These are phyloP conservation scores for Debaryomyces robertsiae DNA, from an alignment of 1,139 yeast genomes.

Conservation along the genomic window DNA sequence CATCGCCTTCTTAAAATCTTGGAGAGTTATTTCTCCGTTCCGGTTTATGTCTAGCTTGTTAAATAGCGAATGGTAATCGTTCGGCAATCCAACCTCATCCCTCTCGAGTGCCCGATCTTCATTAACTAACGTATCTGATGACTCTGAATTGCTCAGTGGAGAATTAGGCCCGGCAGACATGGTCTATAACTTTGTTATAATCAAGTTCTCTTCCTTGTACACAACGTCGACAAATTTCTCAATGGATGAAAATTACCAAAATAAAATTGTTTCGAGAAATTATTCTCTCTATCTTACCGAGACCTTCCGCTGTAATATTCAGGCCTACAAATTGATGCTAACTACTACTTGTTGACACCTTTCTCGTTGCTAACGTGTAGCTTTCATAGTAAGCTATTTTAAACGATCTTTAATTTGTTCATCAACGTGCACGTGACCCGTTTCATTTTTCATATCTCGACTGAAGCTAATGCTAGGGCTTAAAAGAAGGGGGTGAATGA, in stretches of 20 bases:
- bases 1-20: conserved; percentile 59
- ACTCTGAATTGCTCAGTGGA: neutral
- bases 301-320: neutral
- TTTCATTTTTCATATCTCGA: too few relatives aligned
- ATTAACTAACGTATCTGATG: neutral
- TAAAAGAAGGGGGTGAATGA: too few relatives aligned
- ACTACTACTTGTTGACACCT: neutral
- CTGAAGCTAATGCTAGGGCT: too few relatives aligned
- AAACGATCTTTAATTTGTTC: conserved; percentile 10
- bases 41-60: conserved; percentile 53
- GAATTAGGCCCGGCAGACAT: conserved; percentile 8
- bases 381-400: conserved; percentile 8
- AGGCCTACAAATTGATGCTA: too few relatives aligned
- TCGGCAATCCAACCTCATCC: neutral
- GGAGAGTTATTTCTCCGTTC: conserved; percentile 58
- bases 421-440: conserved; percentile 1
- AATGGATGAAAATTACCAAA: neutral
- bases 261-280: too few relatives aligned
- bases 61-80: conserved; percentile 38
- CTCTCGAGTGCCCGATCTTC: neutral
- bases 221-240: neutral
- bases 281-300: conserved; percentile 8
- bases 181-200: conserved; percentile 4
- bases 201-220: neutral
- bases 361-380: too few relatives aligned